Percentiles rank a stretch among this genome's conserved stretches.
Evolutionary conservation across 176 grass and related monocot species (phyloP).

Genomic region (Carex kokanica): DNA sequence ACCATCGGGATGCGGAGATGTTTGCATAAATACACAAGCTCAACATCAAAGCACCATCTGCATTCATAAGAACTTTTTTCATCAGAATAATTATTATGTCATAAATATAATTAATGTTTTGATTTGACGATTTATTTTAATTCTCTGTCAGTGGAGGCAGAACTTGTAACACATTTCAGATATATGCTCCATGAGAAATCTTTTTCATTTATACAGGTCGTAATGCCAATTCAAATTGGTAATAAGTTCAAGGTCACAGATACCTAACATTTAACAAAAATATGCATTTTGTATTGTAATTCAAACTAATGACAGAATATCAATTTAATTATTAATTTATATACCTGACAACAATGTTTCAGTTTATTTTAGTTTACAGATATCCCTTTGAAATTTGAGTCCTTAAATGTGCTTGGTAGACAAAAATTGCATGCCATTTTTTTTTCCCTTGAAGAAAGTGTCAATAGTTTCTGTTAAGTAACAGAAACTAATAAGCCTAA

Average conservation of each 20-base stretch:
- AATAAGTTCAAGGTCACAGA: not conserved
- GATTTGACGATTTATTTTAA: not conserved
- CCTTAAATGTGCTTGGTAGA: not conserved
- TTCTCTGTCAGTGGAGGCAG: not conserved
- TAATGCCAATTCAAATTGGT: not conserved
- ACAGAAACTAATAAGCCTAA: not conserved
- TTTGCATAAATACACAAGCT: constrained; percentile 92
- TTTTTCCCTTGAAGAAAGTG: not conserved
- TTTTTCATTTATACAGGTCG: not conserved
- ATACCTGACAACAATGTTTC: not conserved
- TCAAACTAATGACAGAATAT: constrained; percentile 6
- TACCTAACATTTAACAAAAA: constrained; percentile 3
- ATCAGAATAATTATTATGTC: not conserved
- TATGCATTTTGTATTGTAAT: not conserved
- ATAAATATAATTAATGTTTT: not conserved
- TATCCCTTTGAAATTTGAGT: not conserved
- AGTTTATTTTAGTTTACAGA: not conserved
- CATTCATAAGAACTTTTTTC: not conserved
- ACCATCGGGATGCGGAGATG: constrained; percentile 70
- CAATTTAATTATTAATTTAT: not conserved
- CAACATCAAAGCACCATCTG: constrained; percentile 98
- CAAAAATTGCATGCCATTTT: not conserved
- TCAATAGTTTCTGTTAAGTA: not conserved
- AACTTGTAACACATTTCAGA: not conserved
- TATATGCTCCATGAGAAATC: not conserved